Percentiles rank a stretch among this genome's conserved stretches.
These are phyloP conservation scores for Blyttiomyces sp. DNA, from an alignment of 371 early-diverging fungal species.

Conservation along the genomic window DNA sequence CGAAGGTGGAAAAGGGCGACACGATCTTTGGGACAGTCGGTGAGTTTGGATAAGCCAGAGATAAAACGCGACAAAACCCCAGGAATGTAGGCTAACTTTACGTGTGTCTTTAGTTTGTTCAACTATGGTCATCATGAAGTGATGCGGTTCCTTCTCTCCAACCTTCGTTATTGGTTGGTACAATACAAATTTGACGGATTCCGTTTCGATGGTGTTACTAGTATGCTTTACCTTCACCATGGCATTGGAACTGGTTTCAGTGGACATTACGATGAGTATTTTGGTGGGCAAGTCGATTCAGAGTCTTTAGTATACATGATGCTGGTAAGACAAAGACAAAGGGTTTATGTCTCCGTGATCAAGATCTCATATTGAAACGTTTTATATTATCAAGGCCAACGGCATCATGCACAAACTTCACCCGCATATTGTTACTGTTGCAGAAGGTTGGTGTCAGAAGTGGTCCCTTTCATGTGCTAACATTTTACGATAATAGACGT, in stretches of 20 bases:
- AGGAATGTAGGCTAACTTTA: neutral
- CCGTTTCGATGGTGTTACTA: slow-evolving; percentile 96
- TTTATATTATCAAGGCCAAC: slow-evolving; percentile 61
- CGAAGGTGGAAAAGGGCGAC: slow-evolving; percentile 77
- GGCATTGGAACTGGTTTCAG: slow-evolving; percentile 92
- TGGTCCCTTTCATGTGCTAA: neutral
- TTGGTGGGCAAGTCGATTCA: slow-evolving; percentile 76
- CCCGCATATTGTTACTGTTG: slow-evolving; percentile 80
- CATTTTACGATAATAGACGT: slow-evolving; percentile 61
- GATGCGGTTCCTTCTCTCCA: slow-evolving; percentile 88
- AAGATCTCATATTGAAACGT: too few species aligned
- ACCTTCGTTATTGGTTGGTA: slow-evolving; percentile 87
- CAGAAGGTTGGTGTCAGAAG: slow-evolving; percentile 62
- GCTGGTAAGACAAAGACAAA: slow-evolving; percentile 38
- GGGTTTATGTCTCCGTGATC: neutral
- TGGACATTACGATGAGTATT: slow-evolving; percentile 92
- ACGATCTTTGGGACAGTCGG: slow-evolving; percentile 87
- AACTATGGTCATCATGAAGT: slow-evolving; percentile 90
- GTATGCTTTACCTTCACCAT: slow-evolving; percentile 93
- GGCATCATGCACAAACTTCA: slow-evolving; percentile 76
- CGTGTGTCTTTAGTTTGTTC: slow-evolving; percentile 73
- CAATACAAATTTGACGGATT: slow-evolving; percentile 94
- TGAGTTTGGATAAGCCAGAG: slow-evolving; percentile 3
- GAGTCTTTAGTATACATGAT: slow-evolving; percentile 87
- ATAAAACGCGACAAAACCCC: too few species aligned